Evolutionary conservation across 1,284 basidiomycete genomes (phyloP).

Genomic region (Melampsora occidentalis): DNA sequence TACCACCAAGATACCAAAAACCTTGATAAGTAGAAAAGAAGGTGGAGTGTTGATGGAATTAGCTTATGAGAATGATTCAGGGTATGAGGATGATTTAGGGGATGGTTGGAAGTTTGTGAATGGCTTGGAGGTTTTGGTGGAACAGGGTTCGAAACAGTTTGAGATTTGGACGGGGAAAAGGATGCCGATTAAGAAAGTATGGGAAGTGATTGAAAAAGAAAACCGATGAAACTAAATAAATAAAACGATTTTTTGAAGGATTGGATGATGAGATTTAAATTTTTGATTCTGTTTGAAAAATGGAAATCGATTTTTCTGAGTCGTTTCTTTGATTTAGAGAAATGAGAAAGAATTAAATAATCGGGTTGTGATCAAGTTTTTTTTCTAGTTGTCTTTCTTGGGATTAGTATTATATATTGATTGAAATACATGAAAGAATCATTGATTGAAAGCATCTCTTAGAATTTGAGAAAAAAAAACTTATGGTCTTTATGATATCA

Average conservation of each 20-base stretch:
- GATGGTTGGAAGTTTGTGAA: slow-evolving; percentile 67
- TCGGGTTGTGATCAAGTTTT: not conserved
- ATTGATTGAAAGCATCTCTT: too few relatives aligned
- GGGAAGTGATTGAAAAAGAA: slow-evolving; percentile 38
- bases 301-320: too few relatives aligned
- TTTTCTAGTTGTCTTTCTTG: not conserved
- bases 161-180: slow-evolving; percentile 67
- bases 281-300: not conserved
- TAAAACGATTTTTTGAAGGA: too few relatives aligned
- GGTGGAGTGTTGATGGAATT: slow-evolving; percentile 78
- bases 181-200: slow-evolving; percentile 39
- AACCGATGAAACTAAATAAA: not conserved
- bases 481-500: too few relatives aligned
- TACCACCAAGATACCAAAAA: slow-evolving; percentile 56
- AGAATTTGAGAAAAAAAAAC: too few relatives aligned
- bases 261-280: too few relatives aligned
- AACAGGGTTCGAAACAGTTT: slow-evolving; percentile 83
- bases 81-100: slow-evolving; percentile 62
- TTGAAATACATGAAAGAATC: too few relatives aligned
- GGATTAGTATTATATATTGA: too few relatives aligned
- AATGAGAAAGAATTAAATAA: not conserved
- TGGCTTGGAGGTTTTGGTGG: slow-evolving; percentile 77
- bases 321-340: too few relatives aligned
- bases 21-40: slow-evolving; percentile 53
- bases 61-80: slow-evolving; percentile 73